phyloP scores from a whole-genome alignment of 306 rosid species.

The Sesbania bispinosa region DNA sequence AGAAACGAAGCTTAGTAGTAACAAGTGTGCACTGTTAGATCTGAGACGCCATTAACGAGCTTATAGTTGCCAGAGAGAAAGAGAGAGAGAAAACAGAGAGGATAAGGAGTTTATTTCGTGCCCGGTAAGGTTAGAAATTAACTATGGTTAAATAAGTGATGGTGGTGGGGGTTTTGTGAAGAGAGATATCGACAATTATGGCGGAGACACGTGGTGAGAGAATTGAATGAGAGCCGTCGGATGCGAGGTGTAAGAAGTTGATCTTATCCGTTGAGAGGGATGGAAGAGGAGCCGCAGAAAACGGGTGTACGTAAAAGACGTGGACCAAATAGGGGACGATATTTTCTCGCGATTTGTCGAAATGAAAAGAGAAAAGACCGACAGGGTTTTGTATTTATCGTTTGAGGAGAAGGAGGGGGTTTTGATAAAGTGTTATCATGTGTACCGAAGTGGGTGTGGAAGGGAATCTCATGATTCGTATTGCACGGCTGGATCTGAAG shows the following conservation, averaged over 20 bases:
- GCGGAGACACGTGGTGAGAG: slow-evolving; percentile 43
- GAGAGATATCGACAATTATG: slow-evolving; percentile 8
- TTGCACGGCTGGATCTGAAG: slow-evolving; percentile 77
- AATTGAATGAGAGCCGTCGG: slow-evolving; percentile 31
- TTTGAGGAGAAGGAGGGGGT: slow-evolving; percentile 7
- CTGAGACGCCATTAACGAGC: slow-evolving; percentile 63
- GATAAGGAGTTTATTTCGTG: slow-evolving; percentile 49
- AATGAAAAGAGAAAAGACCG: neutral
- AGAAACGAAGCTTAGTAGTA: too few species aligned
- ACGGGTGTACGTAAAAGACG: slow-evolving; percentile 53
- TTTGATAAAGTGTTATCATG: slow-evolving; percentile 42
- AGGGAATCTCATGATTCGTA: slow-evolving; percentile 69
- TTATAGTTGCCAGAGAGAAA: neutral
- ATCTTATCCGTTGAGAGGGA: slow-evolving; percentile 63
- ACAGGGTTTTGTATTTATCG: neutral
- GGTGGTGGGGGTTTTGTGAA: neutral
- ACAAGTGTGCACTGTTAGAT: slow-evolving; percentile 47
- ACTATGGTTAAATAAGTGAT: slow-evolving; percentile 61
- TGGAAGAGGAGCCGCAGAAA: slow-evolving; percentile 62
- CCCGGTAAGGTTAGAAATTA: slow-evolving; percentile 51
- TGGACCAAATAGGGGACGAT: slow-evolving; percentile 20
- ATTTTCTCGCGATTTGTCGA: neutral
- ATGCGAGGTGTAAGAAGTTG: slow-evolving; percentile 29
- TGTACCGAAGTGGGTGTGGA: slow-evolving; percentile 37
- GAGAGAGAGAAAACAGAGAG: slow-evolving; percentile 35